Evolutionary conservation across 805 yeast genomes (phyloP), one percentile per base, ranked within the genome.

Genomic region (Ogataea henricii): DNA sequence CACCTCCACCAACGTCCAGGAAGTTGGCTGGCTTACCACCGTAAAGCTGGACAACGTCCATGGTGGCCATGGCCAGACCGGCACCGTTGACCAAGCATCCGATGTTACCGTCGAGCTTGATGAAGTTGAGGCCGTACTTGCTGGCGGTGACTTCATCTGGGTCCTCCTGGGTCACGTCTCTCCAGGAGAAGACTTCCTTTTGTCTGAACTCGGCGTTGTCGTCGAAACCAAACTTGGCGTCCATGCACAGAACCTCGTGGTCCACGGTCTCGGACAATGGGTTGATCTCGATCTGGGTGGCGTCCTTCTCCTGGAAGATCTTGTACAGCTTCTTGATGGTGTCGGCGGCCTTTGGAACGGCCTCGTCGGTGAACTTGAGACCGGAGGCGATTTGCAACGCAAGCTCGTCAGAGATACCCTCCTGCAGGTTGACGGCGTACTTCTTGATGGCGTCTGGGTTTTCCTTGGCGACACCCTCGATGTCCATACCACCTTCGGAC

Each of bases 1-100:
- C 99, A 72, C 97, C 96, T 78, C 99, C 99, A 79, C 99, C 99
- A 73, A 97, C 94, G 78, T 94, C 99, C 70, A 94, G 82, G 82
- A 94, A 94, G 81, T 94, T 94, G 58, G 99, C 99, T 64, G 99
- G 99, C 60, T 83, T 87, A 71, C 99, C 99, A 65, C 98, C 97
- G 77, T 90, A 88, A 64, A 94, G 82, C 77, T 94, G 90, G 78
- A 94, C 89, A 70, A 95, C 95, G 74, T 94, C 99, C 97, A 94
- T 91, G 58, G 99, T 94, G 62, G 99, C 99, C 99, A 94, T 94
- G 64, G 99, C 99, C 69, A 94, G 82, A 72, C 99, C 99, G 50
- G 99, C 99, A 78, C 99, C 99, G 73, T 94, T 94, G 70, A 94
- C 99, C 55, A 94, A 79, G 78, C 97, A 92, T 63, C 99, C 99